Evolutionary conservation across 2,329 filamentous ascomycete genomes (phyloP), one percentile per base, ranked within the genome.

Genomic region (Diplodia sapinea): DNA sequence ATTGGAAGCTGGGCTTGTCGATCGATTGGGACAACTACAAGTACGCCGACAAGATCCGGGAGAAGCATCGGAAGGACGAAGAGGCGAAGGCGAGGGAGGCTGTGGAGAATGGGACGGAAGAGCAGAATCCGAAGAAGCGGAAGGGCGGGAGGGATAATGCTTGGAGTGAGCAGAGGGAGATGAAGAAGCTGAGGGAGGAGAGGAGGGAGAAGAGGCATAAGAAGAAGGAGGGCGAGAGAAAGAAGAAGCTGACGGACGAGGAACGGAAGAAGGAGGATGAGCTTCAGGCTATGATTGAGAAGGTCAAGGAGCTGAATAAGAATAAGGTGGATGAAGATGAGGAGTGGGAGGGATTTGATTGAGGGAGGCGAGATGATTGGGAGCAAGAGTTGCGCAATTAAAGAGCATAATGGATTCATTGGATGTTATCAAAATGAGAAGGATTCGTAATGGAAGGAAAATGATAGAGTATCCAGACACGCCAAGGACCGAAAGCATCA

Each of bases 1-100:
- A 85, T 69, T 76, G 79, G 23, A 77, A 72, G 5, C 73, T 81
- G 1, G 80, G 80, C 2, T 72, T 82, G 0, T 70, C 72, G 3
- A 71, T 83, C 23, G 77, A 82, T 61, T 77, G 81, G n/a, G 73
- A 80, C 54, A 70, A 71, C 0, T 78, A 80, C 26, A 74, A 75
- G 0, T 84, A 83, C 71, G 80, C 80, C 31, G 82, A 85, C 69
- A 81, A 80, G 69, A 69, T 73, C 33, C 75, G 81, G 2, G 82
- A 84, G 72, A 73, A 76, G 65, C 77, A 79, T 56, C 75, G 82
- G 12, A 72, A 74, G n/a, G 78, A 75, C 38, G 78, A 80, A 63
- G 63, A 75, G n/a, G 70, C 71, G 15, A 72, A 73, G 20, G 71
- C 72, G 51, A 78, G 77, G 68, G 74, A 50, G 50, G 69, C 29